Evolutionary conservation across 257 asterid genomes (phyloP).

Genomic region (Marsdenia floribunda): DNA sequence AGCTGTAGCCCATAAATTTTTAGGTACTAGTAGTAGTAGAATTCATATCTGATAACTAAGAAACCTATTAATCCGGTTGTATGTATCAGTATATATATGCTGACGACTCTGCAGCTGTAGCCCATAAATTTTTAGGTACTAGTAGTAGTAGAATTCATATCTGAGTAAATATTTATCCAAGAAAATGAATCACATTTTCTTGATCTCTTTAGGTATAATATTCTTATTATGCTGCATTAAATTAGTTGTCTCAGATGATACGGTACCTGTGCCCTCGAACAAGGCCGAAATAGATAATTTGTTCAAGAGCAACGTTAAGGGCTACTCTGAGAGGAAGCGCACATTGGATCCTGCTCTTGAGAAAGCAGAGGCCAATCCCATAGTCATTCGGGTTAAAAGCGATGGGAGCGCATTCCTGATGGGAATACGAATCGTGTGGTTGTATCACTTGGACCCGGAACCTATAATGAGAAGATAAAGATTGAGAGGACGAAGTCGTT

Average conservation of each 20-base stretch:
- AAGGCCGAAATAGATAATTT: slow-evolving; percentile 29
- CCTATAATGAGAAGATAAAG: slow-evolving; percentile 48
- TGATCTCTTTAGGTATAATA: slow-evolving; percentile 10
- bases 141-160: too few relatives aligned
- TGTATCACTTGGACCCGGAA: slow-evolving; percentile 57
- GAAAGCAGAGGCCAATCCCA: slow-evolving; percentile 28
- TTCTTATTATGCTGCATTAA: slow-evolving; percentile 17
- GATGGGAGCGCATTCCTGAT: slow-evolving; percentile 50
- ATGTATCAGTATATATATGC: too few relatives aligned
- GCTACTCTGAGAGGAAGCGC: neutral
- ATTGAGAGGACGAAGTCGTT: slow-evolving; percentile 37
- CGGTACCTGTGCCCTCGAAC: slow-evolving; percentile 35
- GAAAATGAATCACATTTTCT: slow-evolving; percentile 6
- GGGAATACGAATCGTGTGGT: slow-evolving; percentile 43
- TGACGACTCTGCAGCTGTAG: too few relatives aligned
- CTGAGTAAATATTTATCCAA: too few relatives aligned
- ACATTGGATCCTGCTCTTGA: slow-evolving; percentile 27
- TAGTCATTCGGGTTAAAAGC: slow-evolving; percentile 29
- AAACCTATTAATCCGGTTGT: too few relatives aligned
- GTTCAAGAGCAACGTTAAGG: slow-evolving; percentile 39
- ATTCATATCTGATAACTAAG: too few relatives aligned
- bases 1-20: too few relatives aligned
- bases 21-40: too few relatives aligned
- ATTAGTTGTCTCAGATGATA: slow-evolving; percentile 16
- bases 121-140: too few relatives aligned